phyloP scores from a whole-genome alignment of 2,329 filamentous ascomycete species.

The Epicoccum sorghinum region DNA sequence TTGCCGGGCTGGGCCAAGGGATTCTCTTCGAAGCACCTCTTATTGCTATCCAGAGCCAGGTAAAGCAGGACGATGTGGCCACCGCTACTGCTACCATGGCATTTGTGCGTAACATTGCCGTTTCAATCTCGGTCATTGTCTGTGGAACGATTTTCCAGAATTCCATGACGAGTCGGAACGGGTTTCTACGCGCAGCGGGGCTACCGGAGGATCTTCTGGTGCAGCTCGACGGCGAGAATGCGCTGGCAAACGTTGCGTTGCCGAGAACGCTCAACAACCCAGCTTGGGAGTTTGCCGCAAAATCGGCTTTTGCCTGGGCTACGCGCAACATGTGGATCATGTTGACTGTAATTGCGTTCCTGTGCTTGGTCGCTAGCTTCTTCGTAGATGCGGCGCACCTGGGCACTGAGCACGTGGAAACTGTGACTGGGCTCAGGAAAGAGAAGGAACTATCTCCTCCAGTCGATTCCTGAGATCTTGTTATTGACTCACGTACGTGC shows the following conservation, averaged over 20 bases:
- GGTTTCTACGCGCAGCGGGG: slow-evolving; percentile 52
- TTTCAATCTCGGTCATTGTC: slow-evolving; percentile 56
- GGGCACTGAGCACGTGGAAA: slow-evolving; percentile 54
- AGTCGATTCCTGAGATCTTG: too few relatives aligned
- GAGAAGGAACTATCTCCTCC: slow-evolving; percentile 16
- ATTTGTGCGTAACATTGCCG: slow-evolving; percentile 54
- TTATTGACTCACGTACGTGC: too few relatives aligned
- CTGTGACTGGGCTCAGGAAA: slow-evolving; percentile 53
- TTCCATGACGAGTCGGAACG: slow-evolving; percentile 64
- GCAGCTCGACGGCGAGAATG: slow-evolving; percentile 62
- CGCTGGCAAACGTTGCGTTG: slow-evolving; percentile 65
- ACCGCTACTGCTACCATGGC: slow-evolving; percentile 60
- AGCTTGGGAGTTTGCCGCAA: slow-evolving; percentile 51
- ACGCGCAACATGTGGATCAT: slow-evolving; percentile 57
- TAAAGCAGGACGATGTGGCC: slow-evolving; percentile 57
- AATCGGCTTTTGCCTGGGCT: slow-evolving; percentile 51
- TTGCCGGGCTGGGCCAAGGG: slow-evolving; percentile 59
- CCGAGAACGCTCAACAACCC: slow-evolving; percentile 57
- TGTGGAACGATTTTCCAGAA: slow-evolving; percentile 61
- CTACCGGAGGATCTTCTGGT: slow-evolving; percentile 58
- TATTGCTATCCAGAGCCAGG: slow-evolving; percentile 62
- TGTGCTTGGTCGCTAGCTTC: slow-evolving; percentile 46
- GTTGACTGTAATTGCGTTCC: slow-evolving; percentile 49
- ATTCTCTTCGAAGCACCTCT: slow-evolving; percentile 62
- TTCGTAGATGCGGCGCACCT: slow-evolving; percentile 50